Conservation (phyloP, 768 basidiomycete genomes). For the Tylopilus plumbeoviolaceoides region DNA sequence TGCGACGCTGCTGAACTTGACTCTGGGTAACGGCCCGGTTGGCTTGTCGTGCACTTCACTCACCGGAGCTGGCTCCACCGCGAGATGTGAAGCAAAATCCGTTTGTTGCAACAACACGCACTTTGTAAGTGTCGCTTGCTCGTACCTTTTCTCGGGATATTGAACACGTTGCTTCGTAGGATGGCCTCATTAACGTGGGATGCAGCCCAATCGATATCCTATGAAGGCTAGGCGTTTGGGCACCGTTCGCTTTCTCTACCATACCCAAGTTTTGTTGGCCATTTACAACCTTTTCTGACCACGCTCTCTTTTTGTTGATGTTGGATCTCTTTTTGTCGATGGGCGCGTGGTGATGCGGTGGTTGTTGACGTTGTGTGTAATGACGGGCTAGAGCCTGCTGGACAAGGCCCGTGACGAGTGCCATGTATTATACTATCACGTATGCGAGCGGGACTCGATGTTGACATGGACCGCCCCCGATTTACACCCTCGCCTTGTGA, state of each 20-base stretch:
- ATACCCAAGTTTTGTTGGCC: slow-evolving; percentile 13
- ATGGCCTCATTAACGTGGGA: slow-evolving; percentile 26
- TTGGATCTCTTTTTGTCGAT: slow-evolving; percentile 14
- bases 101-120: slow-evolving; percentile 23
- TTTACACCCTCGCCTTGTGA: slow-evolving; percentile 25
- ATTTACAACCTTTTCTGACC: slow-evolving; percentile 3
- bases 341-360: slow-evolving; percentile 12
- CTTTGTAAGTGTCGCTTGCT: slow-evolving; percentile 8
- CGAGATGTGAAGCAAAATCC: slow-evolving; percentile 13
- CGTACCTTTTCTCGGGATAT: too few relatives aligned
- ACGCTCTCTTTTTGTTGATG: slow-evolving; percentile 26
- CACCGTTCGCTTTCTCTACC: slow-evolving; percentile 18
- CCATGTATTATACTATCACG: too few relatives aligned
- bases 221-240: slow-evolving; percentile 10
- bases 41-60: slow-evolving; percentile 21
- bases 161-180: slow-evolving; percentile 1
- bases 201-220: slow-evolving; percentile 15
- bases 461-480: slow-evolving; percentile 16
- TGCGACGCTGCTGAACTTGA: slow-evolving; percentile 2
- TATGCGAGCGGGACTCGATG: slow-evolving; percentile 12
- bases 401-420: not conserved
- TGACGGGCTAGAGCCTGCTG: not conserved
- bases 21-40: slow-evolving; percentile 3
- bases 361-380: slow-evolving; percentile 8
- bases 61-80: slow-evolving; percentile 23